Base-by-base conservation (phyloP, 805 yeast genomes). In the Tetrapisispora iriomotensis region DNA sequence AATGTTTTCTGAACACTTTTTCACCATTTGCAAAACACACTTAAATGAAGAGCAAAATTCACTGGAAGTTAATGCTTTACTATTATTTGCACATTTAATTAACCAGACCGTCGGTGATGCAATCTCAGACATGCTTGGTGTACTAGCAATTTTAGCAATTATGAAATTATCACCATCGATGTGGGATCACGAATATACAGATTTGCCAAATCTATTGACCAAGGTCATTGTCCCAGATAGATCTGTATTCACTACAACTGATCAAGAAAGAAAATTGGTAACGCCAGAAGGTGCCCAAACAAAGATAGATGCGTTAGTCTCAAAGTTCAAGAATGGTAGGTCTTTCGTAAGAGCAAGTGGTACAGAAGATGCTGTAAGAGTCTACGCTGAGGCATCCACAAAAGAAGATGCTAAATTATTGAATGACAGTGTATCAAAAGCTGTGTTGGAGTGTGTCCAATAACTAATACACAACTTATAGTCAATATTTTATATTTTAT, bases 71-170 rank as follows among this genome's bases (percentile, higher is more conserved):
- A 57, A 65, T 41, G 68, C 81, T 1, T 65, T 92, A 45, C 63
- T 69, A 42, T 66, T 74, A 13, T 71, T 90, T 42, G 72, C 82
- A 24, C 71, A 75, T 41, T 66, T 92, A 46, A 85, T 92, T 57
- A 92, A 92, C 61, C 97, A 92, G 61, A 82, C 97, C 1, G 97
- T 92, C n/a, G 98, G 98, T 23, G 98, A 92, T 60, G 95, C 98
- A 9, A 80, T 92, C 37, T 77, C 95, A n/a, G 98, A 92, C 59
- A 66, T 92, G 60, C 64, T 92, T 42, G 76, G 82, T 5, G 88
- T 92, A 1, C 62, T 88, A 39, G 71, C 78, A 1, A 77, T 87
- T 8, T 60, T 81, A 29, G 58, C 71, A 6, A 70, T 73, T 46
- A 68, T 82, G 49, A 54, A 70, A 8, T 66, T 80, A 65, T 53